Percentiles rank a stretch among this genome's conserved stretches.
These are phyloP conservation scores for Candida tropicalis DNA, from an alignment of 1,139 yeast species.

Conservation along the genomic window DNA sequence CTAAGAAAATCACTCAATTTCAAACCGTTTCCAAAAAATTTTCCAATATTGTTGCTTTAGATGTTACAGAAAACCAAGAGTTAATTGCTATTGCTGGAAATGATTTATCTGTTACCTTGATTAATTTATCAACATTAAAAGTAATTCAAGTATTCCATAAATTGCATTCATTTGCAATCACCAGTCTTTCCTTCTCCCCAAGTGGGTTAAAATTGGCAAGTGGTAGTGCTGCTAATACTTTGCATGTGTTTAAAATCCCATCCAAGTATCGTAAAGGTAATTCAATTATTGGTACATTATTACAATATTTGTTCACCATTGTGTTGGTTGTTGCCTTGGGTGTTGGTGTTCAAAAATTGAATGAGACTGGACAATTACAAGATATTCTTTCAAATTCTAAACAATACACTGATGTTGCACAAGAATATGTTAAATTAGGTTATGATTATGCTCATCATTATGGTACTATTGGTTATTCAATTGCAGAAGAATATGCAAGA, in stretches of 20 bases:
- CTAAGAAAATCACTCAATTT: slow-evolving; percentile 44
- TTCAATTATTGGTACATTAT: slow-evolving; percentile 44
- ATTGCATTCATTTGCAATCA: slow-evolving; percentile 81
- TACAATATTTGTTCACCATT: slow-evolving; percentile 44
- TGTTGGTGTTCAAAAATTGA: slow-evolving; percentile 42
- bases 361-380: slow-evolving; percentile 41
- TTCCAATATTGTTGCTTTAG: slow-evolving; percentile 73
- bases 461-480: slow-evolving; percentile 23
- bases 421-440: slow-evolving; percentile 23
- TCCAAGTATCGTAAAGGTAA: slow-evolving; percentile 47
- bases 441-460: slow-evolving; percentile 17
- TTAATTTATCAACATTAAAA: slow-evolving; percentile 54
- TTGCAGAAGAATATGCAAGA: slow-evolving; percentile 30
- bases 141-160: slow-evolving; percentile 53
- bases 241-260: slow-evolving; percentile 66
- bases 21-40: slow-evolving; percentile 53
- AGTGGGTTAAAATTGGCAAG: slow-evolving; percentile 71
- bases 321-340: slow-evolving; percentile 51
- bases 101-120: slow-evolving; percentile 65
- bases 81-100: slow-evolving; percentile 76
- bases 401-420: slow-evolving; percentile 17
- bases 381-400: slow-evolving; percentile 21
- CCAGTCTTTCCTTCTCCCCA: slow-evolving; percentile 71
- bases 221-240: slow-evolving; percentile 79
- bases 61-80: slow-evolving; percentile 44